These are phyloP conservation scores for Tubosaeta sp. DNA, from an alignment of 768 basidiomycete species.

Conservation along the genomic window DNA sequence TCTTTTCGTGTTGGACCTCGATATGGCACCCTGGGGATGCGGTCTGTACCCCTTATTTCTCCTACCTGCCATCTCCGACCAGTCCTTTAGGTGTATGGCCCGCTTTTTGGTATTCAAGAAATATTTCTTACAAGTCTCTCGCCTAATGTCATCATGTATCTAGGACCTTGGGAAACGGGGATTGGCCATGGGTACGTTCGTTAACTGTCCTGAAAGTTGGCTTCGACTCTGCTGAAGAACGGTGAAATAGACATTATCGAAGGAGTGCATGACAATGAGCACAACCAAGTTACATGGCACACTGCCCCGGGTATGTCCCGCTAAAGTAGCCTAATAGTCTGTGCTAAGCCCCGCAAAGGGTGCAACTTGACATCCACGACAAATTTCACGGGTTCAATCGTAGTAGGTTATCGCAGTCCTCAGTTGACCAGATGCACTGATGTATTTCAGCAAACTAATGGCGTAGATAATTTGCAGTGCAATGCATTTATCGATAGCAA, in stretches of 20 bases:
- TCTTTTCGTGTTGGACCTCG: constrained; percentile 79
- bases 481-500: constrained; percentile 50
- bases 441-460: constrained; percentile 41
- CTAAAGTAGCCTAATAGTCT: neutral
- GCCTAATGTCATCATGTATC: constrained; percentile 5
- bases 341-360: constrained; percentile 33
- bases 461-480: constrained; percentile 50
- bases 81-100: constrained; percentile 66
- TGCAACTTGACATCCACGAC: constrained; percentile 53
- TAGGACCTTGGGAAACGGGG: constrained; percentile 41
- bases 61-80: neutral
- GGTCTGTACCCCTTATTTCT: constrained; percentile 36
- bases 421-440: neutral
- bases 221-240: constrained; percentile 36
- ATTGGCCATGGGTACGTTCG: constrained; percentile 60
- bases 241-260: constrained; percentile 85
- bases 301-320: constrained; percentile 50
- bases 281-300: constrained; percentile 84
- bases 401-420: constrained; percentile 40
- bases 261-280: constrained; percentile 79
- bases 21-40: constrained; percentile 86
- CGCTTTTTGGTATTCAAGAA: constrained; percentile 58
- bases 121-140: neutral
- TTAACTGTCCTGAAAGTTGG: neutral
- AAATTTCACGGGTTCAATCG: constrained; percentile 60